A percentile compares a stretch with the other conserved stretches of the same genome.
Evolutionary conservation across 805 yeast species (phyloP).

Genomic region (Wickerhamiella galacta): DNA sequence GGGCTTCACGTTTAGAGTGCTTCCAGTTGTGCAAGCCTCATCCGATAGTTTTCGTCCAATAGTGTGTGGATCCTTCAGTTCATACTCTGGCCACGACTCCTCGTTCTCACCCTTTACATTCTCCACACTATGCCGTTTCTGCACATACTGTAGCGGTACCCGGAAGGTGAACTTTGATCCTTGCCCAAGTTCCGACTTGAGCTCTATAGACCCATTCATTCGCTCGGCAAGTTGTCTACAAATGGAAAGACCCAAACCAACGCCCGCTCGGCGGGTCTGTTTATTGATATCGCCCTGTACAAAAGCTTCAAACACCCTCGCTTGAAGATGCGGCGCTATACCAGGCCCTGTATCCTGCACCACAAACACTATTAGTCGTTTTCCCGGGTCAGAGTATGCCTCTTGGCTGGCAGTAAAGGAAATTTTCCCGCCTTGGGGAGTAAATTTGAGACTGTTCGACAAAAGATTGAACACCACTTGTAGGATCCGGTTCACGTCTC

Average conservation of each 20-base stretch:
- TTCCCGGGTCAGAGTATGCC: slow-evolving; percentile 18
- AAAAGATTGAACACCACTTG: slow-evolving; percentile 89
- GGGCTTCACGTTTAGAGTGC: no score
- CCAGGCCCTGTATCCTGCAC: slow-evolving; percentile 93
- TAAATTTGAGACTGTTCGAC: slow-evolving; percentile 79
- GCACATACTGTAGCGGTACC: slow-evolving; percentile 25
- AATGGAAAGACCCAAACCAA: slow-evolving; percentile 81
- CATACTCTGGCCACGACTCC: slow-evolving; percentile 9
- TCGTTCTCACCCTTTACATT: background rate
- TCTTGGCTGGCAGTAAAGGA: slow-evolving; percentile 26
- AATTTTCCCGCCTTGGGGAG: slow-evolving; percentile 77
- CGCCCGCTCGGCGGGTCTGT: slow-evolving; percentile 85
- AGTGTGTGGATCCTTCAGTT: slow-evolving; percentile 7
- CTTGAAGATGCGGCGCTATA: slow-evolving; percentile 64
- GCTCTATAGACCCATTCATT: slow-evolving; percentile 74
- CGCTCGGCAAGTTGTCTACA: slow-evolving; percentile 79
- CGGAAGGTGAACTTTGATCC: slow-evolving; percentile 77
- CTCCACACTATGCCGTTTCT: background rate
- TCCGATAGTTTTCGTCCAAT: slow-evolving; percentile 4
- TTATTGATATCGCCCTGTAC: slow-evolving; percentile 93
- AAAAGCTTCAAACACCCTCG: slow-evolving; percentile 85
- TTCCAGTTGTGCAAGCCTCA: no score
- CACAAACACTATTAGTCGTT: slow-evolving; percentile 49
- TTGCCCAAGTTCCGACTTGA: slow-evolving; percentile 57
- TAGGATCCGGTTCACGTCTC: slow-evolving; percentile 78